phyloP scores from a whole-genome alignment of 2,329 filamentous ascomycete species.

The Stemphylium beticola region DNA sequence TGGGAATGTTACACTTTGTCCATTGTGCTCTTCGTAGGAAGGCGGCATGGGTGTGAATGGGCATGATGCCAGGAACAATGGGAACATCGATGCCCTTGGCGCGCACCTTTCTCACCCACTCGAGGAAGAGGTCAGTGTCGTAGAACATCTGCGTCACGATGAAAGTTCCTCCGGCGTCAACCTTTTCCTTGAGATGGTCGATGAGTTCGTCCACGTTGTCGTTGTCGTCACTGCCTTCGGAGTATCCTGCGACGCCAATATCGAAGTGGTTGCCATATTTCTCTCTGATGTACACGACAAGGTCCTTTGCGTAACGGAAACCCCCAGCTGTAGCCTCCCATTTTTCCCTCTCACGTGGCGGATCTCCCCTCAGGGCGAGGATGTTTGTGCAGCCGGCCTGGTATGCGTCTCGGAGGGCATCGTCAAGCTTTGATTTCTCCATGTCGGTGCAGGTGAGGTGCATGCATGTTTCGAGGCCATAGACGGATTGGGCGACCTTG shows the following conservation, averaged over 20 bases:
- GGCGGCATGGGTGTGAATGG: conserved; percentile 92
- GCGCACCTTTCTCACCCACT: conserved; percentile 86
- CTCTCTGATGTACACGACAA: conserved; percentile 81
- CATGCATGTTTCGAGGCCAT: conserved; percentile 98
- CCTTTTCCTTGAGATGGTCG: conserved; percentile 94
- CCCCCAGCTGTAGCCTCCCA: conserved; percentile 88
- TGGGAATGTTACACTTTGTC: conserved; percentile 84
- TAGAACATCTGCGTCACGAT: conserved; percentile 99
- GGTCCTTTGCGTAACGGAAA: conserved; percentile 90
- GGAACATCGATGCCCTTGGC: conserved; percentile 82
- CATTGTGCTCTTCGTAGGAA: conserved; percentile 90
- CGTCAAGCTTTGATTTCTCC: conserved; percentile 89
- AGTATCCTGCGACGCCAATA: conserved; percentile 96
- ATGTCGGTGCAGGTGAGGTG: conserved; percentile 98
- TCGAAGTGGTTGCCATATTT: conserved; percentile 90
- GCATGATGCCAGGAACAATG: conserved; percentile 88
- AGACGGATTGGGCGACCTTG: conserved; percentile 89
- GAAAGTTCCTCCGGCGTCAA: conserved; percentile 91
- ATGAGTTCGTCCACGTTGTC: conserved; percentile 83
- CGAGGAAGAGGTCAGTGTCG: conserved; percentile 91
- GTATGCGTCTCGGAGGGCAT: conserved; percentile 85
- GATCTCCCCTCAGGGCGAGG: conserved; percentile 88
- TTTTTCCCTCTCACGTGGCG: conserved; percentile 89
- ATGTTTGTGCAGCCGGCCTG: conserved; percentile 98
- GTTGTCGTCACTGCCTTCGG: conserved; percentile 94